A percentile compares a stretch with the other conserved stretches of the same genome.
Evolutionary conservation across 2,329 filamentous ascomycete genomes (phyloP).

Genomic region (Bipolaris gigantea): DNA sequence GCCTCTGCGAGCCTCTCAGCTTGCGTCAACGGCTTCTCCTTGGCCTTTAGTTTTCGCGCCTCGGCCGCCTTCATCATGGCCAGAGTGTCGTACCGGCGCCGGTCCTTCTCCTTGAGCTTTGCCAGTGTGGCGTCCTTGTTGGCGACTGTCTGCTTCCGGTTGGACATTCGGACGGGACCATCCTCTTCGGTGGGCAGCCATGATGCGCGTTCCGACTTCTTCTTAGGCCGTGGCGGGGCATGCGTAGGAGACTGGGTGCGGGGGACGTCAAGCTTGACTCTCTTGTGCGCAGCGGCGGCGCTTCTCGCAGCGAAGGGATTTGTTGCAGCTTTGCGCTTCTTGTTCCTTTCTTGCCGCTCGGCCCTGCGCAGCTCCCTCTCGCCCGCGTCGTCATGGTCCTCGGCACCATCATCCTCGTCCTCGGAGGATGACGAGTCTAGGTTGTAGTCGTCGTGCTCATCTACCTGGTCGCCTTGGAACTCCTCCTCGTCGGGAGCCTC

Average conservation of each 20-base stretch:
- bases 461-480: conserved; percentile 54
- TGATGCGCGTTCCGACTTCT: conserved; percentile 70
- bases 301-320: conserved; percentile 44
- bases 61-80: conserved; percentile 64
- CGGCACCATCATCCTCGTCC: conserved; percentile 66
- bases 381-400: conserved; percentile 81
- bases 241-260: conserved; percentile 50
- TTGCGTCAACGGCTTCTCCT: conserved; percentile 83
- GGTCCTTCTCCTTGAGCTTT: conserved; percentile 74
- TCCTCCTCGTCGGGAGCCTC: conserved; percentile 65
- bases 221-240: conserved; percentile 57
- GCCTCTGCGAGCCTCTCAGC: conserved; percentile 82
- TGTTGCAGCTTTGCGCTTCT: conserved; percentile 78
- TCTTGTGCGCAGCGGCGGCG: conserved; percentile 45
- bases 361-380: conserved; percentile 83
- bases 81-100: conserved; percentile 70
- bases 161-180: conserved; percentile 63
- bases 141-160: conserved; percentile 63
- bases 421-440: conserved; percentile 80
- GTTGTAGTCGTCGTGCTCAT: conserved; percentile 69
- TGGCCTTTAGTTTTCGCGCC: conserved; percentile 67
- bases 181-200: conserved; percentile 68
- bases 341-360: conserved; percentile 64
- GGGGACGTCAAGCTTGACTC: conserved; percentile 44
- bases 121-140: conserved; percentile 62